Percentiles rank a stretch among this genome's conserved stretches.
These are phyloP conservation scores for Blastobotrys muscicola DNA, from an alignment of 805 yeast genomes.

Conservation along the genomic window DNA sequence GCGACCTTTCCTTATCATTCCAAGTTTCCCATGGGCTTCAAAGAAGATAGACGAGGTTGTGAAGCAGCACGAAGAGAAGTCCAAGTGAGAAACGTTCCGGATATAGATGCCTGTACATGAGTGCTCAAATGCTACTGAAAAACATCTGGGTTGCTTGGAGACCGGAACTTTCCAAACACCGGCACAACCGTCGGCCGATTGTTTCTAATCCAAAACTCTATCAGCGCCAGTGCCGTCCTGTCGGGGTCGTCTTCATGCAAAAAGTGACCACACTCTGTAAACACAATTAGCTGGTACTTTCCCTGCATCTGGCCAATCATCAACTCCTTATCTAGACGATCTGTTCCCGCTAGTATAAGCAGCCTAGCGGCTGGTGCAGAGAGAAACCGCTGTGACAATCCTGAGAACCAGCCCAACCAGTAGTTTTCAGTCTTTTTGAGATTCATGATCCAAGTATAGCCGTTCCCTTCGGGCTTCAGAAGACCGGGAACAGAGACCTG, in stretches of 20 bases:
- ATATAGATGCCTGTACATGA: constrained; percentile 1
- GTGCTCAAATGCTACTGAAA: too few species aligned
- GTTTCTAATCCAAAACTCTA: constrained; percentile 29
- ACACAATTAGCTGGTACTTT: constrained; percentile 73
- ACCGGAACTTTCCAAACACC: constrained; percentile 26
- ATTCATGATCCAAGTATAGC: constrained; percentile 54
- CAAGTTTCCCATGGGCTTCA: constrained; percentile 82
- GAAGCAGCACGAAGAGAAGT: constrained; percentile 11
- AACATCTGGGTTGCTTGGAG: background rate
- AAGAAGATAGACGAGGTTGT: constrained; percentile 79
- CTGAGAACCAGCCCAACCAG: constrained; percentile 79
- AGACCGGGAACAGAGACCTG: constrained; percentile 68
- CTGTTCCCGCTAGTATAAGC: constrained; percentile 79
- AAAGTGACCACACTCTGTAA: constrained; percentile 80
- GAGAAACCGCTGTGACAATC: constrained; percentile 49
- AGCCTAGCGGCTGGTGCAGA: constrained; percentile 50
- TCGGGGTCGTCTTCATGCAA: constrained; percentile 86
- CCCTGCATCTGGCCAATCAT: constrained; percentile 99
- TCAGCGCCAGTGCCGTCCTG: constrained; percentile 47
- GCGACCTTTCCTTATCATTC: constrained; percentile 90
- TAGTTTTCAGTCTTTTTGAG: constrained; percentile 48
- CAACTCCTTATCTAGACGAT: constrained; percentile 71
- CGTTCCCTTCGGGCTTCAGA: constrained; percentile 28
- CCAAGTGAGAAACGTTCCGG: constrained; percentile 1
- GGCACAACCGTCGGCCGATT: constrained; percentile 24